A percentile compares a stretch with the other conserved stretches of the same genome.
Conservation (phyloP, 768 basidiomycete species). For the Boletus vermiculosoides region DNA sequence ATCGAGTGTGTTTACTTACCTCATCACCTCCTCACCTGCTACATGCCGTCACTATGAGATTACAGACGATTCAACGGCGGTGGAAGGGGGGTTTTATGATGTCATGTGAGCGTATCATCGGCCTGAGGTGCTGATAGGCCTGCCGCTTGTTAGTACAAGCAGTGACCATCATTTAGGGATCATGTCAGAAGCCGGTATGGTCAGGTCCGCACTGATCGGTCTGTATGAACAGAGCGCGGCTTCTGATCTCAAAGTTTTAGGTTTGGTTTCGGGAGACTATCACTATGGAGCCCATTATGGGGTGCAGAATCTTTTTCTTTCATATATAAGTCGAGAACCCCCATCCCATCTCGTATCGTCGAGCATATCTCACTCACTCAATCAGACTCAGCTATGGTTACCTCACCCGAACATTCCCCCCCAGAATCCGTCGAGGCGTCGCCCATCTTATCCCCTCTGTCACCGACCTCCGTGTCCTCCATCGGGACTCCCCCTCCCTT, state of each 20-base stretch:
- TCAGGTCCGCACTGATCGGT: too few species aligned
- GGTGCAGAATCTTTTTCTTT: background rate
- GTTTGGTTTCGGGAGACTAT: too few species aligned
- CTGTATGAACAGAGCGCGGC: too few species aligned
- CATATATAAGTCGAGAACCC: background rate
- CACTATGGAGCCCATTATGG: background rate
- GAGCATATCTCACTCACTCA: background rate
- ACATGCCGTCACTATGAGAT: too few species aligned
- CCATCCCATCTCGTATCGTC: background rate
- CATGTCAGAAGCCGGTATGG: too few species aligned
- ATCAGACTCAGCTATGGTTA: background rate
- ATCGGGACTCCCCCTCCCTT: conserved; percentile 3
- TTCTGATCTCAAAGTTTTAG: too few species aligned
- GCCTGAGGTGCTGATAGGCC: background rate
- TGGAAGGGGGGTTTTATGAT: background rate
- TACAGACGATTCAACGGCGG: too few species aligned
- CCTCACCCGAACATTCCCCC: background rate
- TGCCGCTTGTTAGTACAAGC: too few species aligned
- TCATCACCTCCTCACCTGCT: too few species aligned
- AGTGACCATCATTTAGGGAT: too few species aligned
- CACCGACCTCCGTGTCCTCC: conserved; percentile 3
- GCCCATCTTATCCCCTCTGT: background rate
- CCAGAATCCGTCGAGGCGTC: background rate
- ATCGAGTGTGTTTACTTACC: too few species aligned
- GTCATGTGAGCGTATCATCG: too few species aligned